Evolutionary conservation across 2,329 filamentous ascomycete genomes (phyloP).

Genomic region (Geoglossum cookeanum): DNA sequence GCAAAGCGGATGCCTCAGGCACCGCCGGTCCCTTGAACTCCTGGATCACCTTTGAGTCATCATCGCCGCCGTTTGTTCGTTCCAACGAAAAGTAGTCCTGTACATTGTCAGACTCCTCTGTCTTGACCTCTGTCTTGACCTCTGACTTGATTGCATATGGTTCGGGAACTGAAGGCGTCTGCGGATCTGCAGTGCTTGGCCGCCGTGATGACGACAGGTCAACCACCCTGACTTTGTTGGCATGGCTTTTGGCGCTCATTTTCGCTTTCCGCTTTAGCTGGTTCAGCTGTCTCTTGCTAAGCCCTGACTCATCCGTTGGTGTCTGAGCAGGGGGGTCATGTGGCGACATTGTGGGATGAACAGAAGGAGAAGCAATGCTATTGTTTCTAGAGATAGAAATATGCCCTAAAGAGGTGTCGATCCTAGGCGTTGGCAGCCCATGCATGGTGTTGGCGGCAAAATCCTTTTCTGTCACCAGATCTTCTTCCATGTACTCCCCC

Average conservation of each 20-base stretch:
- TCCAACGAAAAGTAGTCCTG: conserved; percentile 86
- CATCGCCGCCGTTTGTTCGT: conserved; percentile 55
- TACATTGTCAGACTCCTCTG: conserved; percentile 40
- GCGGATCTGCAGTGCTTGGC: conserved; percentile 40
- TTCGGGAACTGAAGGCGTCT: conserved; percentile 29
- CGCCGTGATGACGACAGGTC: conserved; percentile 53
- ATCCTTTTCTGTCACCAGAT: conserved; percentile 52
- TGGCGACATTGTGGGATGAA: conserved; percentile 24
- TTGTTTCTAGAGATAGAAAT: conserved; percentile 20
- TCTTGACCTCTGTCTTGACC: conserved; percentile 37
- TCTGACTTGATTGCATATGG: conserved; percentile 42
- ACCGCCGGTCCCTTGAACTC: conserved; percentile 79
- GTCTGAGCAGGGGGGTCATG: conserved; percentile 23
- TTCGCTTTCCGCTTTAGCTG: conserved; percentile 89
- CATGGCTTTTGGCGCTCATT: conserved; percentile 69
- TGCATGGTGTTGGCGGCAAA: conserved; percentile 25
- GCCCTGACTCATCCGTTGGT: conserved; percentile 42
- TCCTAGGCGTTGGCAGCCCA: conserved; percentile 22
- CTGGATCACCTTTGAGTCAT: conserved; percentile 79
- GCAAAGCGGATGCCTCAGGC: conserved; percentile 70
- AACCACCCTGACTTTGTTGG: conserved; percentile 76
- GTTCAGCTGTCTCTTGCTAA: conserved; percentile 89
- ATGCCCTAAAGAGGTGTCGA: conserved; percentile 31
- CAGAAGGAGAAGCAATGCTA: conserved; percentile 18
- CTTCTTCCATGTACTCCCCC: conserved; percentile 70